These are phyloP conservation scores for Trichoderma sp. DNA, from an alignment of 2,329 filamentous ascomycete genomes.

Conservation along the genomic window DNA sequence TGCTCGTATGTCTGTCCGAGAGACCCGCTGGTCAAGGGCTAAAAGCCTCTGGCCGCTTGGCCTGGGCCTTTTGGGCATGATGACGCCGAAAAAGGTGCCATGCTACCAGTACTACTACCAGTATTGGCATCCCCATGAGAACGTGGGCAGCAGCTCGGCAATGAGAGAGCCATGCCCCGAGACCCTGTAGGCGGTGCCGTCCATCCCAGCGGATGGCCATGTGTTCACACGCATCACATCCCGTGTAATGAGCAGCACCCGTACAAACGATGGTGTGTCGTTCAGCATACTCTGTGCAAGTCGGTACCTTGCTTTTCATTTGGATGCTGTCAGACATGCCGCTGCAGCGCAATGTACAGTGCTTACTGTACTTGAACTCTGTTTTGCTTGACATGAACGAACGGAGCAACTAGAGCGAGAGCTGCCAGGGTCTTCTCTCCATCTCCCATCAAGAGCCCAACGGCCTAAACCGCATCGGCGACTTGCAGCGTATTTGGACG, in stretches of 20 bases:
- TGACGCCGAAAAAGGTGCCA: background rate
- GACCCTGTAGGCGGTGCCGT: slow-evolving; percentile 1
- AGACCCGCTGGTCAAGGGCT: background rate
- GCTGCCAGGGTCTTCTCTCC: background rate
- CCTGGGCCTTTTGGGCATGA: background rate
- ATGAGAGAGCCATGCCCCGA: background rate
- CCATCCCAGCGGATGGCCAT: background rate
- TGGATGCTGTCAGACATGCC: slow-evolving; percentile 1
- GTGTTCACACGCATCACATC: background rate
- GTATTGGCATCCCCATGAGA: background rate
- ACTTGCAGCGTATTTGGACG: background rate
- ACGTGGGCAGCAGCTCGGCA: background rate
- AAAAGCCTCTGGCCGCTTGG: slow-evolving; percentile 8
- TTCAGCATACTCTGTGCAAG: background rate
- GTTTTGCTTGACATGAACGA: background rate
- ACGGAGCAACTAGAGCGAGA: background rate
- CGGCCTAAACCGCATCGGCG: background rate
- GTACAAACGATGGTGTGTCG: background rate
- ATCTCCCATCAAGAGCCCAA: background rate
- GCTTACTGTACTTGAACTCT: background rate
- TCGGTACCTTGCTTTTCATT: background rate
- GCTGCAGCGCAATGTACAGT: background rate
- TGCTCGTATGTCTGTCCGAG: background rate
- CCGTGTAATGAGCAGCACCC: background rate
- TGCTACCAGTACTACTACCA: background rate